phyloP scores from a whole-genome alignment of 1,284 basidiomycete genomes.

The Apiotrichum siamense region DNA sequence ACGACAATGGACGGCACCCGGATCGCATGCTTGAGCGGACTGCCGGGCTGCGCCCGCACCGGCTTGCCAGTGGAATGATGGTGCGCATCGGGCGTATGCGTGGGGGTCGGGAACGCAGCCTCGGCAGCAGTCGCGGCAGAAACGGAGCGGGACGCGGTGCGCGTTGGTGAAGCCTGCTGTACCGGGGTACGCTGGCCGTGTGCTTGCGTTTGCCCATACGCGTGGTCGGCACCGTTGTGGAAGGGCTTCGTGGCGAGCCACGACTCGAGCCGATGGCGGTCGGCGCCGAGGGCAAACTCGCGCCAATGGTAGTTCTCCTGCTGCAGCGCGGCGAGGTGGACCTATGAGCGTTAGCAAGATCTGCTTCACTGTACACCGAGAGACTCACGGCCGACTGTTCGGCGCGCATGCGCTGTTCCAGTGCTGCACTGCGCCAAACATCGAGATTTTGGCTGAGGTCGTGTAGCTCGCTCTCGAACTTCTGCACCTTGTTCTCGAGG shows the following conservation, averaged over 20 bases:
- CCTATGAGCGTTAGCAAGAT: conserved; percentile 1
- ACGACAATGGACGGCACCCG: background rate
- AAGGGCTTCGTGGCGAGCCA: conserved; percentile 15
- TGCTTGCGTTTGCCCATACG: background rate
- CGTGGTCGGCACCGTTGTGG: background rate
- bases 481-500: conserved; percentile 13
- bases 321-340: conserved; percentile 15
- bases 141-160: background rate
- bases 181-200: background rate
- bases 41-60: background rate
- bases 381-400: conserved; percentile 12
- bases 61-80: too few relatives aligned
- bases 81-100: background rate
- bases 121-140: too few relatives aligned
- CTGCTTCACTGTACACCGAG: background rate
- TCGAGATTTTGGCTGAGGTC: conserved; percentile 14
- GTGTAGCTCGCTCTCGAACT: conserved; percentile 6
- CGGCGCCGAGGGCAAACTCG: conserved; percentile 19
- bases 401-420: conserved; percentile 16
- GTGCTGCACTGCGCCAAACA: conserved; percentile 14
- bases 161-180: background rate
- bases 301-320: conserved; percentile 22
- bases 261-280: conserved; percentile 13
- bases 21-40: background rate
- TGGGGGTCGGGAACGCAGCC: background rate